Conservation (phyloP, 2,329 filamentous ascomycete genomes). For the Cytospora leucostoma region DNA sequence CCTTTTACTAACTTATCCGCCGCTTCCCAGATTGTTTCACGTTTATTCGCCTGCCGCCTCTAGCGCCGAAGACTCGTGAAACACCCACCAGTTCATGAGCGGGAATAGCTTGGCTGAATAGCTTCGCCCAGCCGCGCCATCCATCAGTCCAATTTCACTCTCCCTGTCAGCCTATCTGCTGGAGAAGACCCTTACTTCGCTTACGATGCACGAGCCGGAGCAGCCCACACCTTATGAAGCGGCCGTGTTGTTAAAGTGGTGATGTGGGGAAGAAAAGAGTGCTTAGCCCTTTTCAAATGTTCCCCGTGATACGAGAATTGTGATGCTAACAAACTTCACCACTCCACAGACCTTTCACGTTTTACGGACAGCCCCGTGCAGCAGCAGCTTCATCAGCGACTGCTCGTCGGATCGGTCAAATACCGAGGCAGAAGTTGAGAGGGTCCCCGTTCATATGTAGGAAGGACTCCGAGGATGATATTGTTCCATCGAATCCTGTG, state of each 20-base stretch:
- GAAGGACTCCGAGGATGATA: not conserved
- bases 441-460: constrained; percentile 8
- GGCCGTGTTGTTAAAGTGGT: not conserved
- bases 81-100: not conserved
- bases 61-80: not conserved
- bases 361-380: not conserved
- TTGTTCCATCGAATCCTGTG: constrained; percentile 4
- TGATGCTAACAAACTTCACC: not conserved
- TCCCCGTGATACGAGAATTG: not conserved
- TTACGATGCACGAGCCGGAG: not conserved
- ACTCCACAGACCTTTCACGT: not conserved
- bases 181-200: not conserved
- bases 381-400: not conserved
- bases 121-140: not conserved
- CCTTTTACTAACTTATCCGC: no score
- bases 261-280: not conserved
- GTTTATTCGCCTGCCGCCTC: not conserved
- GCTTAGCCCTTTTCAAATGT: not conserved
- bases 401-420: not conserved
- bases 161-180: no score
- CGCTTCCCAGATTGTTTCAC: not conserved
- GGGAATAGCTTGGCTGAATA: not conserved
- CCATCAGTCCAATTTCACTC: not conserved
- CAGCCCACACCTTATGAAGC: not conserved
- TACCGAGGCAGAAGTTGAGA: not conserved